Percentiles rank a stretch among this genome's conserved stretches.
phyloP scores from a whole-genome alignment of 2,329 filamentous ascomycete species.

The Cercospora zeae-maydis region DNA sequence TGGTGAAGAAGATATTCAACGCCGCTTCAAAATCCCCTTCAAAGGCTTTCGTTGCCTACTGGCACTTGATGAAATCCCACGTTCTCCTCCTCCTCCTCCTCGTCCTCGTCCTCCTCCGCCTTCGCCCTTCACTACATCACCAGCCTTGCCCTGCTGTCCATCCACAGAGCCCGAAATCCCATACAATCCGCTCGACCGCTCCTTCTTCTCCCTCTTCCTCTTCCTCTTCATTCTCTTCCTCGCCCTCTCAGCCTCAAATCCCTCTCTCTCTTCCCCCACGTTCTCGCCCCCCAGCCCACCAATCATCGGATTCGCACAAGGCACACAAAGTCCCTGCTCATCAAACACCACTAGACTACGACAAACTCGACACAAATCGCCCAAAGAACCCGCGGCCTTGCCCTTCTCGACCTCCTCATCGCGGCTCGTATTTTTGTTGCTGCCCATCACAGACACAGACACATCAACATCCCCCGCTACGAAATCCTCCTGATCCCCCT shows the following conservation, averaged over 20 bases:
- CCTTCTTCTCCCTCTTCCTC: too few species aligned
- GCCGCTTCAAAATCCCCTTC: slow-evolving; percentile 4
- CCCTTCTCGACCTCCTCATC: too few species aligned
- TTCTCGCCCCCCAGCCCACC: not conserved
- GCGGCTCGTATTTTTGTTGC: too few species aligned
- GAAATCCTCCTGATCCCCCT: too few species aligned
- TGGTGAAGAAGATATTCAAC: not conserved
- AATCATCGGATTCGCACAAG: slow-evolving; percentile 6
- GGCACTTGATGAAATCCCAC: not conserved
- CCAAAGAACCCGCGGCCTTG: not conserved
- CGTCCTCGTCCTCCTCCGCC: too few species aligned
- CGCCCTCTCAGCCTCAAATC: not conserved
- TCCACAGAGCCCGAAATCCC: too few species aligned
- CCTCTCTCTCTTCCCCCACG: not conserved
- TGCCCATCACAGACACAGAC: too few species aligned
- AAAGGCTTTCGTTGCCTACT: not conserved
- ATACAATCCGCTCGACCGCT: too few species aligned
- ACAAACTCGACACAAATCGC: not conserved
- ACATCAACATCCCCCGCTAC: too few species aligned
- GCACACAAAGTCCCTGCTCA: not conserved
- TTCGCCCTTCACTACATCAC: not conserved
- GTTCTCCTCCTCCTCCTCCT: too few species aligned
- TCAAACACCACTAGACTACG: not conserved
- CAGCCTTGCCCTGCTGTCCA: not conserved
- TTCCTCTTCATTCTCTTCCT: not conserved